Evolutionary conservation across 106 monocot species (phyloP), one percentile per base, ranked within the genome.

Genomic region (Hemerocallis citrina): DNA sequence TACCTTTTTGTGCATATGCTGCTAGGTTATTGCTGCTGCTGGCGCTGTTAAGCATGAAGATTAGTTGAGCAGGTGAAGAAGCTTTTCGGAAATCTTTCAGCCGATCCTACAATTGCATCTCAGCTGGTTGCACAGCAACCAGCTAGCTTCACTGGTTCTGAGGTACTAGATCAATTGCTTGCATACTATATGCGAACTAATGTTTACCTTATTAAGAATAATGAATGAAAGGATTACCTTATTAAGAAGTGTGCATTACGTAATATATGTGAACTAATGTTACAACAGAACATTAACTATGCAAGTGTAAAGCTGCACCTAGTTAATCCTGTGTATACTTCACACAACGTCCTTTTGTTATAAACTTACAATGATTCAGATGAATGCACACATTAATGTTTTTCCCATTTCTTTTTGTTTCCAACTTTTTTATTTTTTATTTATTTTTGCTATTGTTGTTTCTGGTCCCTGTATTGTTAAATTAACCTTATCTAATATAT

Each of bases 111-210:
- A 13, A 77, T 85, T 6, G 75, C 79, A 33, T 31, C 92, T 34
- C 80, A 92, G 65, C 74, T 98, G 71, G 88, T 88, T 76, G 85
- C 77, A 38, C 84, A 84, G 62, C 76, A 87, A 60, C 92, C 98
- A 19, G 77, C 98, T 27, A 52, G 52, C 72, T 98, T 98, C 71
- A 98, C 91, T 71, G 92, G 98, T 59, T 98, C 98, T 22, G 98
- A 92, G 92, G 98, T 98, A 11, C 19, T 59, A 31, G 68, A 34
- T n/a, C n/a, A n/a, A n/a, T n/a, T n/a, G n/a, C n/a, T n/a, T n/a
- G n/a, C n/a, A n/a, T n/a, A n/a, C n/a, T n/a, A n/a, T n/a, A n/a
- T n/a, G n/a, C n/a, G n/a, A n/a, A n/a, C n/a, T n/a, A n/a, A n/a
- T n/a, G n/a, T n/a, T n/a, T n/a, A n/a, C n/a, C n/a, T n/a, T n/a